Conservation (phyloP, 305 asterid genomes). For the Fraxinus platypoda region DNA sequence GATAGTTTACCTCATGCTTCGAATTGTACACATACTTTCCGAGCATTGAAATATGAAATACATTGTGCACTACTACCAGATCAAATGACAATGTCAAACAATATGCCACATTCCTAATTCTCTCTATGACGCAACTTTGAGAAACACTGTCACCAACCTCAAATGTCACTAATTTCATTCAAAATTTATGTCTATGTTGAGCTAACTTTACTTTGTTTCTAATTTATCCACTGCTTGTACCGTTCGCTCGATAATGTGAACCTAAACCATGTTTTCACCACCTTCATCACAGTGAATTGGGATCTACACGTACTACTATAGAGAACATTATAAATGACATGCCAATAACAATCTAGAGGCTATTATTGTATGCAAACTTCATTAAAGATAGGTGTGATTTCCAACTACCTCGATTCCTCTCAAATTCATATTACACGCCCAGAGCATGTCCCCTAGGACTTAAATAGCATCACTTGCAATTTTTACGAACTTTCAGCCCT, state of each 20-base stretch:
- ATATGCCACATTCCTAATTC: background rate
- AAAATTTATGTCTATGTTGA: too few species aligned
- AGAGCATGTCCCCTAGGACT: background rate
- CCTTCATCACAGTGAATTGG: background rate
- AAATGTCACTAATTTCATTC: background rate
- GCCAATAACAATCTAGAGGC: background rate
- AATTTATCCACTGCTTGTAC: background rate
- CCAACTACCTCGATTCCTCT: background rate
- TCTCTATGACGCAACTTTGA: background rate
- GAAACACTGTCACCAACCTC: background rate
- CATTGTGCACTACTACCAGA: background rate
- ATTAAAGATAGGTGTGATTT: background rate
- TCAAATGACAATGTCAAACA: background rate
- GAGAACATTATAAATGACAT: background rate
- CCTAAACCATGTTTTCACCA: background rate
- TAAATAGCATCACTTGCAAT: background rate
- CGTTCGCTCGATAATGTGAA: background rate
- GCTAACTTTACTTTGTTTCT: too few species aligned
- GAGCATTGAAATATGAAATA: background rate
- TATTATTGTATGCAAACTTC: background rate
- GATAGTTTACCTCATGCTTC: background rate
- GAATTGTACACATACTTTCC: background rate
- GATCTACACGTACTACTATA: background rate
- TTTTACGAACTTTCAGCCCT: background rate
- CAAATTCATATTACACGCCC: background rate